phyloP scores from a whole-genome alignment of 352 stramenopile genomes.

The Stramenopiles sp. region DNA sequence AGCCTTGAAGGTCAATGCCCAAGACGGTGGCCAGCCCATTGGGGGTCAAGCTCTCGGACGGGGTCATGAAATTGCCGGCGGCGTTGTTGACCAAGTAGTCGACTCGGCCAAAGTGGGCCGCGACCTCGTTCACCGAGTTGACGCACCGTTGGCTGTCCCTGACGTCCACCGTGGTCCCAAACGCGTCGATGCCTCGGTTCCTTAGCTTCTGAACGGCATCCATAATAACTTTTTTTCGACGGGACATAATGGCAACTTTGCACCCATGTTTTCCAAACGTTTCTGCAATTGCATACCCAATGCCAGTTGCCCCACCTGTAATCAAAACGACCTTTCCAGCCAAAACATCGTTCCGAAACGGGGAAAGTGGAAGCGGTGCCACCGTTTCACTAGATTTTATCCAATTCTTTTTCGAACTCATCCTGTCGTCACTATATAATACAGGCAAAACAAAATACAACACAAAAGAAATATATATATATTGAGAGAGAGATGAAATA shows the following conservation, averaged over 20 bases:
- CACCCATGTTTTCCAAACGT: constrained; percentile 69
- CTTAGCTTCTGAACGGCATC: constrained; percentile 43
- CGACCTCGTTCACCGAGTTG: constrained; percentile 43
- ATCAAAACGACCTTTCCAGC: constrained; percentile 58
- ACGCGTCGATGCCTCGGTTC: constrained; percentile 34
- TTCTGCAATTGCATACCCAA: constrained; percentile 76
- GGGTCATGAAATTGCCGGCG: constrained; percentile 74
- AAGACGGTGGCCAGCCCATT: constrained; percentile 87
- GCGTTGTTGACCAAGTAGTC: constrained; percentile 79
- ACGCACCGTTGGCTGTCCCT: constrained; percentile 13
- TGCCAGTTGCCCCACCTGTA: constrained; percentile 74
- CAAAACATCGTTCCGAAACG: constrained; percentile 35
- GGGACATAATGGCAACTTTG: constrained; percentile 72
- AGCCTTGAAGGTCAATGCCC: constrained; percentile 82
- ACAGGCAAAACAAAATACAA: no score
- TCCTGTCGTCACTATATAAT: no score
- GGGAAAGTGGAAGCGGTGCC: no score
- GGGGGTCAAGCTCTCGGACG: constrained; percentile 56
- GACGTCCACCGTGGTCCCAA: neutral
- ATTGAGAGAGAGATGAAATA: no score
- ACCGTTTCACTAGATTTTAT: no score
- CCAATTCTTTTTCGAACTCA: no score
- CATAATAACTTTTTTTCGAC: constrained; percentile 62
- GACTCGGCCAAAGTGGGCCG: constrained; percentile 53
- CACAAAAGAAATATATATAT: no score